Evolutionary conservation across 2,329 filamentous ascomycete species (phyloP), one percentile per base, ranked within the genome.

Genomic region (Botryosphaeria dothidea): DNA sequence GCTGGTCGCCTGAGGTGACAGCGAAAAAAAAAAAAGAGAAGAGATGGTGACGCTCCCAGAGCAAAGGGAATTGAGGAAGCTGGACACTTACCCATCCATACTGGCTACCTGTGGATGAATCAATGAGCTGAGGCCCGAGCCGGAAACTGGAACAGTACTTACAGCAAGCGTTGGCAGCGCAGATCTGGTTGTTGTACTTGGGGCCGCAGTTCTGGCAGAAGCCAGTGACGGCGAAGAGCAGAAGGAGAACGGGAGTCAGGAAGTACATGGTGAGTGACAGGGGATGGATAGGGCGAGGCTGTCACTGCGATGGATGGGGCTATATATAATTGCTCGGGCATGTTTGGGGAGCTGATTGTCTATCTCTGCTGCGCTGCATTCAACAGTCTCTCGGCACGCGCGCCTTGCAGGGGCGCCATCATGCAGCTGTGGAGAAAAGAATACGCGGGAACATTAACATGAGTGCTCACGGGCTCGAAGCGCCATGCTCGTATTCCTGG

Each of bases 161-260:
- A 77, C 76, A 79, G 71, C 76, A 79, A 66, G 74, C 73, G 51
- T 69, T 71, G 9, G 69, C 66, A 46, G 70, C 74, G 68, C 76
- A 79, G 29, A 73, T 67, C 45, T 73, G 67, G 38, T 76, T 75
- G 51, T 68, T 67, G 64, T 75, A 74, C 34, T 71, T 36, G 13
- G 76, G 75, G 8, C 77, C 76, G 66, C 77, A 79, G 64, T 77
- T 75, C 64, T 75, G 73, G n/a, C 73, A 73, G 27, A 75, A 63
- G 38, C 66, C 72, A 11, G 69, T 66, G 36, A 70, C 69, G 36
- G 69, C 71, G 56, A 77, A 69, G 45, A 72, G 71, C 34, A 74
- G 34, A 31, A 31, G 74, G 29, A 43, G 70, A 66, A 34, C 68
- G 65, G 65, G 21, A 31, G 11, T 17, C 17, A 34, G 17, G 9